A percentile compares a stretch with the other conserved stretches of the same genome.
Conservation (phyloP, 1,284 basidiomycete species). For the Hemileia vastatrix region DNA sequence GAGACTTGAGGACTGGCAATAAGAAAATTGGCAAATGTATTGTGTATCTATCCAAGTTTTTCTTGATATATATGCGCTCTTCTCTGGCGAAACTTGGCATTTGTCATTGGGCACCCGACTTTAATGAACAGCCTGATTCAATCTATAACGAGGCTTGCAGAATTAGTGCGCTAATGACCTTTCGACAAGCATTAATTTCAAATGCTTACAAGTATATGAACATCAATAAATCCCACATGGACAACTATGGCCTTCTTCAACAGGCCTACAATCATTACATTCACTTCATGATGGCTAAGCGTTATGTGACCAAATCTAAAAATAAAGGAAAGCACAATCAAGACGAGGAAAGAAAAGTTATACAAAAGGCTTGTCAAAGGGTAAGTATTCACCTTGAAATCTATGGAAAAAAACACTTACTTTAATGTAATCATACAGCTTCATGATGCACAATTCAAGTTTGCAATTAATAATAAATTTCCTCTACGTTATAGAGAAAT, state of each 20-base stretch:
- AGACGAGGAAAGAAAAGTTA: too few relatives aligned
- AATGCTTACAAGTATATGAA: slow-evolving; percentile 9
- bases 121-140: neutral
- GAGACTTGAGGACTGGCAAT: neutral
- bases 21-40: neutral
- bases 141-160: slow-evolving; percentile 4
- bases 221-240: neutral
- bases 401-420: too few relatives aligned
- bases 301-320: too few relatives aligned
- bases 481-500: neutral
- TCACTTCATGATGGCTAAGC: too few relatives aligned
- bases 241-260: neutral
- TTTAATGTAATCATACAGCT: neutral
- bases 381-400: too few relatives aligned
- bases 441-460: neutral
- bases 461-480: slow-evolving; percentile 3
- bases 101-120: neutral
- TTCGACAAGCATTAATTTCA: neutral
- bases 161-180: neutral
- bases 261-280: too few relatives aligned
- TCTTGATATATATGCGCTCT: neutral
- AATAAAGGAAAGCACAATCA: too few relatives aligned
- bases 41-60: neutral
- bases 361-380: too few relatives aligned
- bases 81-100: slow-evolving; percentile 2